Evolutionary conservation across 2,329 filamentous ascomycete genomes (phyloP).

Genomic region (Bimuria novae-zelandiae): DNA sequence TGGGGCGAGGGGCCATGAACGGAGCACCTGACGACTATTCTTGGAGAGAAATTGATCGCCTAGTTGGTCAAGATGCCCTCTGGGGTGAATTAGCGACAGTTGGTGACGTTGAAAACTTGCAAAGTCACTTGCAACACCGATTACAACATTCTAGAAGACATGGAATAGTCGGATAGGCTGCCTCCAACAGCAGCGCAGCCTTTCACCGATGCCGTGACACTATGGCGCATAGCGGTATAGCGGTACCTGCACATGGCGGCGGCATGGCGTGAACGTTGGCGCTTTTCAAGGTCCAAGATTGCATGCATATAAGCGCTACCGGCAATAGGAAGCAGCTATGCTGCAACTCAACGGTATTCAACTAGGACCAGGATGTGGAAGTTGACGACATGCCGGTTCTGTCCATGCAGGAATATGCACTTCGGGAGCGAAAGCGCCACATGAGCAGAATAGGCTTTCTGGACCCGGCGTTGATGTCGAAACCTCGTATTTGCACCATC

Average conservation of each 20-base stretch:
- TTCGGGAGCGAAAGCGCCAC: not conserved
- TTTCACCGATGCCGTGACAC: not conserved
- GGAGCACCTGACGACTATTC: slow-evolving; percentile 18
- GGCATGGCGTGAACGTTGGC: slow-evolving; percentile 1
- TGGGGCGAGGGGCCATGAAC: slow-evolving; percentile 7
- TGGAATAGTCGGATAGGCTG: slow-evolving; percentile 1
- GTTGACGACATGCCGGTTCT: not conserved
- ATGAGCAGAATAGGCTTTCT: not conserved
- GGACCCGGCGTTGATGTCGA: not conserved
- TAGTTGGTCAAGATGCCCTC: slow-evolving; percentile 1
- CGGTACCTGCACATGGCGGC: not conserved
- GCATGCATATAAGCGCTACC: slow-evolving; percentile 1
- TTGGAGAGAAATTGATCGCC: slow-evolving; percentile 6
- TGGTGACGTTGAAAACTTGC: not conserved
- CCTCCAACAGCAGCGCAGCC: slow-evolving; percentile 11
- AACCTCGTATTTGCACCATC: not conserved
- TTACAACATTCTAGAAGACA: not conserved
- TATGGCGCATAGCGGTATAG: not conserved
- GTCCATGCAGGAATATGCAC: not conserved
- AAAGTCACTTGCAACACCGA: not conserved
- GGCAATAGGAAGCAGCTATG: slow-evolving; percentile 1
- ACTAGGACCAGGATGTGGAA: no score
- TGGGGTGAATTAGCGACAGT: not conserved
- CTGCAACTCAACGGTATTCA: no score
- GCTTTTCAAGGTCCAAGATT: not conserved